Evolutionary conservation across 2,329 filamentous ascomycete species (phyloP).

Genomic region (Seiridium cupressi): DNA sequence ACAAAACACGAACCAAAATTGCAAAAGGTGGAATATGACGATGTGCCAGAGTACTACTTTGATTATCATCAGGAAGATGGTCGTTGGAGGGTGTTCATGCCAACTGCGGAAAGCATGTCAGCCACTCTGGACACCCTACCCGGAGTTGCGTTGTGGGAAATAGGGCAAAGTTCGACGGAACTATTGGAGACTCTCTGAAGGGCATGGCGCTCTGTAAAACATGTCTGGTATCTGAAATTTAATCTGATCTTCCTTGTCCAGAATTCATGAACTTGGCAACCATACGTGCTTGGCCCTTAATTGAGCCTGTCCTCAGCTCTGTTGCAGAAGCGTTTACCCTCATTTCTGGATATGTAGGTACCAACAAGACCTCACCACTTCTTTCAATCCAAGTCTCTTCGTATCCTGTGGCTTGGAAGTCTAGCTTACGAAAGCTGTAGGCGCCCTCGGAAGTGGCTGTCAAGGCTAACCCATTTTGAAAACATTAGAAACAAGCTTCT

Average conservation of each 20-base stretch:
- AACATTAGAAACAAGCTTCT: not conserved
- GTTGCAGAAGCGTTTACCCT: not conserved
- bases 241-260: not conserved
- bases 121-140: not conserved
- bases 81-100: not conserved
- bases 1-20: not conserved
- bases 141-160: constrained; percentile 5
- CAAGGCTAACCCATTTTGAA: constrained; percentile 18
- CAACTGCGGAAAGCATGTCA: not conserved
- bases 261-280: not conserved
- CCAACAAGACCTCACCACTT: not conserved
- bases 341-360: not conserved
- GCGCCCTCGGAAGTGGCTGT: constrained; percentile 26
- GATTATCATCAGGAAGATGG: constrained; percentile 3
- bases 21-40: not conserved
- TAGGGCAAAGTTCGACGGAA: not conserved
- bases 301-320: not conserved
- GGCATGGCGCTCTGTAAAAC: not conserved
- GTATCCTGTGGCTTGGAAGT: constrained; percentile 27
- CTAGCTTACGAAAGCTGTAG: constrained; percentile 24
- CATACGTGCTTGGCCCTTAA: constrained; percentile 1
- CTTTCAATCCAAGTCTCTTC: constrained; percentile 18
- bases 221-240: too few species aligned
- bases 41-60: not conserved
- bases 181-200: not conserved